These are phyloP conservation scores for Ophiostoma sp. DNA, from an alignment of 2,329 filamentous ascomycete genomes.

Conservation along the genomic window DNA sequence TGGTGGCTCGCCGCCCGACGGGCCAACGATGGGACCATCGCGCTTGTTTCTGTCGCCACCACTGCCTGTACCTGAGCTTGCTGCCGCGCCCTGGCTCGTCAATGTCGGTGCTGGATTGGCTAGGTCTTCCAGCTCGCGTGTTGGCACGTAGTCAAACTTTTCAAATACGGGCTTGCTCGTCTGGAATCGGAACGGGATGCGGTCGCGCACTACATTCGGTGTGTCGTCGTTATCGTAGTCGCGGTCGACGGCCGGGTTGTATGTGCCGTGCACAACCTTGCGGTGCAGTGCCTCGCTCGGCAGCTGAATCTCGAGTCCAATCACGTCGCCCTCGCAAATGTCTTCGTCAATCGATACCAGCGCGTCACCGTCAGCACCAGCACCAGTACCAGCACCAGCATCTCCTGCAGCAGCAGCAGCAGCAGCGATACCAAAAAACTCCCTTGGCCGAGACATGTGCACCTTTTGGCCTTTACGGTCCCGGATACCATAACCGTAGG, in stretches of 20 bases:
- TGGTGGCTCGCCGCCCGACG: conserved; percentile 48
- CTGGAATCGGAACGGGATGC: conserved; percentile 91
- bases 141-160: conserved; percentile 79
- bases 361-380: not conserved
- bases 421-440: conserved; percentile 47
- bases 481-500: conserved; percentile 88
- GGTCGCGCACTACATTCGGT: conserved; percentile 84
- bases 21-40: conserved; percentile 30
- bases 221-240: conserved; percentile 47
- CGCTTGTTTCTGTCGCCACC: conserved; percentile 21
- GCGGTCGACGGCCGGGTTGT: conserved; percentile 77
- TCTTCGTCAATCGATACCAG: conserved; percentile 53
- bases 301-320: conserved; percentile 86
- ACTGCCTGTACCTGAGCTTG: conserved; percentile 25
- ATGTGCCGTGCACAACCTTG: conserved; percentile 80
- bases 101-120: conserved; percentile 61
- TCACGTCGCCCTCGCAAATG: conserved; percentile 83
- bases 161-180: conserved; percentile 83
- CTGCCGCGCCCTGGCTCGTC: conserved; percentile 27
- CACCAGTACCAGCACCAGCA: not conserved
- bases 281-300: conserved; percentile 80
- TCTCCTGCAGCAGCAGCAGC: not conserved
- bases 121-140: conserved; percentile 80
- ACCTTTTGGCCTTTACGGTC: conserved; percentile 88
- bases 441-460: conserved; percentile 87